phyloP scores from a whole-genome alignment of 495 filamentous ascomycete genomes.

The Alectoria sarmentosa region DNA sequence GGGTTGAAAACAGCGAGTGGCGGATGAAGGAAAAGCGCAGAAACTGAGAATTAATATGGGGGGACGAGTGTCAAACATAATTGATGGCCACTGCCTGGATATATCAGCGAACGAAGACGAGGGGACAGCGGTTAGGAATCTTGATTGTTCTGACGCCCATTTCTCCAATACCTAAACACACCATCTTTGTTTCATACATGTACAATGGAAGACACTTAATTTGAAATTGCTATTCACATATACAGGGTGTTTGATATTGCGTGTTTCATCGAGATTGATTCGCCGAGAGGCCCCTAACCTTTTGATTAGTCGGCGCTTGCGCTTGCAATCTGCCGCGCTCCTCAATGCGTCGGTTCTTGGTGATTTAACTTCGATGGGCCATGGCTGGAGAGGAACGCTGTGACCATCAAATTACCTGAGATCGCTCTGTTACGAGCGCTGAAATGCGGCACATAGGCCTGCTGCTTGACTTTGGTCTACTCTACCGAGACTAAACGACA shows the following conservation, averaged over 20 bases:
- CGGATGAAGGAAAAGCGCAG: neutral
- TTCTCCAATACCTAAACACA: neutral
- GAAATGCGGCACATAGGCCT: too few relatives aligned
- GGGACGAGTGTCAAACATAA: neutral
- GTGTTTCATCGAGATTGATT: slow-evolving; percentile 12
- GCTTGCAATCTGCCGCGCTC: neutral
- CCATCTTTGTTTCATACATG: neutral
- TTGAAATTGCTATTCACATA: neutral
- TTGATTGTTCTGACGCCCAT: neutral
- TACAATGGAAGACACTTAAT: neutral
- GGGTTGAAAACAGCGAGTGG: neutral
- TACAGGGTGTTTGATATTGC: neutral
- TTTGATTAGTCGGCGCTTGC: neutral
- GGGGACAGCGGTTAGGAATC: neutral
- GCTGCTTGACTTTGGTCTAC: too few relatives aligned
- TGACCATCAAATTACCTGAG: too few relatives aligned
- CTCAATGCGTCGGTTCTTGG: too few relatives aligned
- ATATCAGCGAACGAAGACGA: neutral
- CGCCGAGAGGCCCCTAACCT: slow-evolving; percentile 3
- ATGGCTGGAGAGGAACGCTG: too few relatives aligned
- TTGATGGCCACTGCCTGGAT: neutral
- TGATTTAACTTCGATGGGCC: too few relatives aligned
- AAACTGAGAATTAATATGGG: neutral
- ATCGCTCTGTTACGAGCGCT: too few relatives aligned
- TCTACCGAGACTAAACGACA: too few relatives aligned